phyloP scores from a whole-genome alignment of 805 yeast genomes.

The Hanseniaspora vineae region DNA sequence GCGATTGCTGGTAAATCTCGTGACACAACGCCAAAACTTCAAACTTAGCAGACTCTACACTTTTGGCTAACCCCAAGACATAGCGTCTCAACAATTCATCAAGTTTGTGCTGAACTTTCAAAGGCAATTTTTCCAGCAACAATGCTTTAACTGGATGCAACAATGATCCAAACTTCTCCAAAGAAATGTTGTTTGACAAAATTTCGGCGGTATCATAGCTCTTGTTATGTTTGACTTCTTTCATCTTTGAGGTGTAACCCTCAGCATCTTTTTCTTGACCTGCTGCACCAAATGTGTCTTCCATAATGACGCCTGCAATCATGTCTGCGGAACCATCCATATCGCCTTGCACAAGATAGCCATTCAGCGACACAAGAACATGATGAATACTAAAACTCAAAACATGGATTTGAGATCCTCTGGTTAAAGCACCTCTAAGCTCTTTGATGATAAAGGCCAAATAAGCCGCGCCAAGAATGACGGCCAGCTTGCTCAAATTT shows the following conservation, averaged over 20 bases:
- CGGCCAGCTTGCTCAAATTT: conserved; percentile 51
- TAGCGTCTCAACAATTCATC: conserved; percentile 69
- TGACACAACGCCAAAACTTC: conserved; percentile 60
- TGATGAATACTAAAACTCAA: conserved; percentile 79
- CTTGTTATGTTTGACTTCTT: conserved; percentile 81
- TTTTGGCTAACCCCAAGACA: conserved; percentile 67
- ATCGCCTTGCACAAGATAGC: conserved; percentile 48
- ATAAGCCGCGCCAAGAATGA: conserved; percentile 58
- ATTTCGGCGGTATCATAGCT: conserved; percentile 81
- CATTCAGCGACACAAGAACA: conserved; percentile 42
- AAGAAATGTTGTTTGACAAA: conserved; percentile 48
- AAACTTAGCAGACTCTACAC: conserved; percentile 41
- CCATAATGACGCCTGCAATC: conserved; percentile 69
- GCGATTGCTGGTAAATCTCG: conserved; percentile 52
- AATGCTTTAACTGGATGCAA: conserved; percentile 57
- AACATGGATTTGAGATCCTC: conserved; percentile 92
- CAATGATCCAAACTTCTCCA: conserved; percentile 42
- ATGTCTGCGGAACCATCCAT: conserved; percentile 52
- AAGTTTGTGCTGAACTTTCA: conserved; percentile 58
- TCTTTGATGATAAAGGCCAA: conserved; percentile 67
- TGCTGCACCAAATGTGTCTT: conserved; percentile 81
- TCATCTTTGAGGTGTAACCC: conserved; percentile 73
- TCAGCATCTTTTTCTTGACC: conserved; percentile 94
- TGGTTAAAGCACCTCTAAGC: conserved; percentile 58
- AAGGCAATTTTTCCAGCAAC: conserved; percentile 48